Percentiles rank a stretch among this genome's conserved stretches.
phyloP scores from a whole-genome alignment of 2,329 filamentous ascomycete species.

The Aspergillus pseudoterreus region DNA sequence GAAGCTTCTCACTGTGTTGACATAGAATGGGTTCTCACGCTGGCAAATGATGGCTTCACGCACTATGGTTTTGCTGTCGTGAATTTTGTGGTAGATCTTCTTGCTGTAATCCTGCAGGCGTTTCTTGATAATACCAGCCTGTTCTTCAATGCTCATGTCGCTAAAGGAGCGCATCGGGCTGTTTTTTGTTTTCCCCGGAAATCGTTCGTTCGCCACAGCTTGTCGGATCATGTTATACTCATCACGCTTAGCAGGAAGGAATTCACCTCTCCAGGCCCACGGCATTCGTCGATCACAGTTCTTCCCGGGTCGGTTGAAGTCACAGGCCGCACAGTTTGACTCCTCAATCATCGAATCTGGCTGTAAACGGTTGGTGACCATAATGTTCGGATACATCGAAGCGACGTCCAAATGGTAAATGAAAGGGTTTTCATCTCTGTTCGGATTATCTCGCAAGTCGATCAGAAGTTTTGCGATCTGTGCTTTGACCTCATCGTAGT shows the following conservation, averaged over 20 bases:
- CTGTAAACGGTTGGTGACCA: constrained; percentile 97
- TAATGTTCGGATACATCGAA: constrained; percentile 99
- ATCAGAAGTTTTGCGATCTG: constrained; percentile 72
- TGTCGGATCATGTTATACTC: constrained; percentile 99
- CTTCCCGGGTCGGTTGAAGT: constrained; percentile 96
- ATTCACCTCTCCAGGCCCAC: constrained; percentile 98
- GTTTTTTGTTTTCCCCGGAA: constrained; percentile 74
- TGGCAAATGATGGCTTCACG: constrained; percentile 98
- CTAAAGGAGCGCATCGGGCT: constrained; percentile 71
- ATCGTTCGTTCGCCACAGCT: constrained; percentile 85
- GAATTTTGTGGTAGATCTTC: constrained; percentile 99
- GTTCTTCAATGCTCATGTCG: constrained; percentile 77
- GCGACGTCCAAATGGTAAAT: constrained; percentile 99
- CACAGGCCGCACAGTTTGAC: constrained; percentile 92
- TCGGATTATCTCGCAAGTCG: constrained; percentile 75
- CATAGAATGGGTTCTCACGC: constrained; percentile 96
- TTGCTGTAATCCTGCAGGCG: constrained; percentile 89
- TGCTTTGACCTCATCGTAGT: constrained; percentile 78
- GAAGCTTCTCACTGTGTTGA: constrained; percentile 92
- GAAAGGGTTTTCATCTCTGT: constrained; percentile 77
- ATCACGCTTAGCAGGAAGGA: constrained; percentile 89
- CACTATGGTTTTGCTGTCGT: constrained; percentile 87
- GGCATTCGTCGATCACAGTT: constrained; percentile 92
- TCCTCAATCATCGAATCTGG: constrained; percentile 99
- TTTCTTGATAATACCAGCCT: constrained; percentile 75